Conservation (phyloP, 345 rosid species). For the Cochlearia excelsa region DNA sequence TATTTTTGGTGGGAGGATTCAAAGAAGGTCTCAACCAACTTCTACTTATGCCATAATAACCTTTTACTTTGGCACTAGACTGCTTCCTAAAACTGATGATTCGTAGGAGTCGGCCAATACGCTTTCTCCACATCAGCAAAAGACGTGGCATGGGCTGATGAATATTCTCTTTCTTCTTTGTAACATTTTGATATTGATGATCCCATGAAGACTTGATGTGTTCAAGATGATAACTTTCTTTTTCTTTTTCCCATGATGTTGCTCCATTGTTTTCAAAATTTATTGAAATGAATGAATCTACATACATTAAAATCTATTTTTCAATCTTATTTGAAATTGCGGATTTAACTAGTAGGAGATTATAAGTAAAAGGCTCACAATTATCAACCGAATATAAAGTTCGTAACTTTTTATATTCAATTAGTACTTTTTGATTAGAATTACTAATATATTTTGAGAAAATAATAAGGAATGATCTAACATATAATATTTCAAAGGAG, state of each 20-base stretch:
- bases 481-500: no score
- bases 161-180: slow-evolving; percentile 7
- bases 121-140: slow-evolving; percentile 71
- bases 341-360: no score
- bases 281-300: slow-evolving; percentile 34
- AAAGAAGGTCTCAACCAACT: slow-evolving; percentile 8
- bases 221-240: slow-evolving; percentile 1
- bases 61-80: no score
- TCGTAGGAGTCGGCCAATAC: slow-evolving; percentile 63
- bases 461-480: no score
- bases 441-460: no score
- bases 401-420: no score
- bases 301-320: no score
- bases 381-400: no score
- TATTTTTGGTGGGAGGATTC: slow-evolving; percentile 5
- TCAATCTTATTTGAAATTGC: no score
- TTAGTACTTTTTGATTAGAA: no score
- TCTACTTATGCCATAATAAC: neutral
- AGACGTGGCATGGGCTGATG: slow-evolving; percentile 42
- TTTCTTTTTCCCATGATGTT: slow-evolving; percentile 28
- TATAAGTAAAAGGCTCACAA: no score
- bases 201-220: slow-evolving; percentile 18
- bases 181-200: slow-evolving; percentile 11
- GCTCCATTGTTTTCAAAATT: slow-evolving; percentile 23
- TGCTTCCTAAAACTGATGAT: slow-evolving; percentile 36